Base-by-base conservation (phyloP, 2,329 filamentous ascomycete species). In the Fusarium sp. region DNA sequence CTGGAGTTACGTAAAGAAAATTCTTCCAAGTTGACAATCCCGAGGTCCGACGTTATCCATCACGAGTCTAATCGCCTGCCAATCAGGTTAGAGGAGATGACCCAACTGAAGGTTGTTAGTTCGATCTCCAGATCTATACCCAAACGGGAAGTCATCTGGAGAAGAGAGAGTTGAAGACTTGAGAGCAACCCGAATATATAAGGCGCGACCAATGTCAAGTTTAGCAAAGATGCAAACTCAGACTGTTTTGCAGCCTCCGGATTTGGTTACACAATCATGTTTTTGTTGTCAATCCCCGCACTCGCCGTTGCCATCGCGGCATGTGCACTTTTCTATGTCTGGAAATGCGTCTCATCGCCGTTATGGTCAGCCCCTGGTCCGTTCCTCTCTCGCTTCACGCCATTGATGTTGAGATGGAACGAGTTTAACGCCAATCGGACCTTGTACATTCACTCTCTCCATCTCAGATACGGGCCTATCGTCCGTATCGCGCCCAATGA, bases 401-500 rank as follows among this genome's bases (percentile, higher is more conserved):
- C 87, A 0, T 78, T 86, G n/a, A 72, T 84, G 0, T 80, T 90
- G 54, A 88, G 87, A 70, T 88, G 84, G 81, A 84, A 90, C 63
- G 90, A 91, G 77, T 85, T 91, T 47, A 82, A 81, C 35, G 86
- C 85, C 33, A 81, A 82, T 11, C 83, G 89, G 22, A 89, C 89
- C 1, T 73, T 79, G 33, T 90, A 90, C 70, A 84, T 91, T 45
- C 89, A 91, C 72, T 60, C 72, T 0, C 82, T 91, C 12, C 90
- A 92, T 75, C 72, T 82, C 37, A 79, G 78, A 56, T 90, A 90
- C 69, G 90, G 90, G 0, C 86, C 88, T 0, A 85, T 87, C 0
- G 87, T 92, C 20, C 85, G 90, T 6, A 79, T 91, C 17, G 86
- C 85, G 0, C 89, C 89, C 0, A 85, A 86, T 69, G 89, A 92